Evolutionary conservation across 208 protist genomes (phyloP).

Genomic region (Trypanosoma lewisi): DNA sequence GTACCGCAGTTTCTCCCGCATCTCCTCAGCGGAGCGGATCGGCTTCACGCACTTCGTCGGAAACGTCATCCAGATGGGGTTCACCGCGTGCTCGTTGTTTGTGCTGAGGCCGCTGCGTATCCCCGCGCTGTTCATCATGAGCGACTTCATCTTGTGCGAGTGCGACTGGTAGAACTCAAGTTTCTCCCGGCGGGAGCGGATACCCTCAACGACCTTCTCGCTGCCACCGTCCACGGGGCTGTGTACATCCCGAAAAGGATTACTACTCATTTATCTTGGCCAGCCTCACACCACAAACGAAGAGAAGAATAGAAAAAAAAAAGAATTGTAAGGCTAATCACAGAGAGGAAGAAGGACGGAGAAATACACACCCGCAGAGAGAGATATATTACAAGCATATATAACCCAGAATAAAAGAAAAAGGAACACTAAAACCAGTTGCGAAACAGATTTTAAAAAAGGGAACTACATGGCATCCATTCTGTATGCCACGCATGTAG

Average conservation of each 20-base stretch:
- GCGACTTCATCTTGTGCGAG: slow-evolving; percentile 79
- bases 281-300: slow-evolving; percentile 4
- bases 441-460: too few relatives aligned
- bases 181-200: slow-evolving; percentile 45
- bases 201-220: slow-evolving; percentile 38
- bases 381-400: too few relatives aligned
- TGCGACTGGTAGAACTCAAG: slow-evolving; percentile 77
- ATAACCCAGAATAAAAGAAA: too few relatives aligned
- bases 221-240: background rate
- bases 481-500: too few relatives aligned
- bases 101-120: slow-evolving; percentile 52
- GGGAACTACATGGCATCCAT: too few relatives aligned
- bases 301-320: slow-evolving; percentile 18
- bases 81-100: slow-evolving; percentile 46
- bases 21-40: slow-evolving; percentile 62
- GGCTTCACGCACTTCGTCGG: slow-evolving; percentile 62
- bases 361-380: too few relatives aligned
- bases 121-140: slow-evolving; percentile 79
- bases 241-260: background rate
- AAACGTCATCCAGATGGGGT: slow-evolving; percentile 76
- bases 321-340: slow-evolving; percentile 16
- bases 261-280: slow-evolving; percentile 1
- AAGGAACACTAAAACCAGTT: too few relatives aligned
- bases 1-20: slow-evolving; percentile 76
- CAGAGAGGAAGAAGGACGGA: too few relatives aligned